Evolutionary conservation across 2,329 filamentous ascomycete genomes (phyloP).

Genomic region (Paradendryphiella salina): DNA sequence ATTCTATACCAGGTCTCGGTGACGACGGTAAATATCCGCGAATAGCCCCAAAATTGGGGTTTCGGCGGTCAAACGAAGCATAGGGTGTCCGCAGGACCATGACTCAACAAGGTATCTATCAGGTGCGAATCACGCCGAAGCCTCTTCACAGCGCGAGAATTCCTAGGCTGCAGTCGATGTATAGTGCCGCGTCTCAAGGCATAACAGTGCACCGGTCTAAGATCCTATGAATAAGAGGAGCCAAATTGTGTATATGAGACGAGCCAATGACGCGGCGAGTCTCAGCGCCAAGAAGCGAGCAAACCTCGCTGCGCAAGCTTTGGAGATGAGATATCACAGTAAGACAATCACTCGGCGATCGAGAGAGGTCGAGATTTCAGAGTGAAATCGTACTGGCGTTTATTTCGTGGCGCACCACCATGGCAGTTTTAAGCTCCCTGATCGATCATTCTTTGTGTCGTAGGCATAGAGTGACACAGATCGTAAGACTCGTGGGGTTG

Average conservation of each 20-base stretch:
- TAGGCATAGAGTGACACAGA: conserved; percentile 15
- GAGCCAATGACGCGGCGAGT: neutral
- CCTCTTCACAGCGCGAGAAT: neutral
- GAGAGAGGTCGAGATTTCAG: neutral
- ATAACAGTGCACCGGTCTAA: neutral
- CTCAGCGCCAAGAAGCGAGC: conserved; percentile 14
- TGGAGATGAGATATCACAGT: conserved; percentile 3
- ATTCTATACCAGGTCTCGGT: conserved; percentile 3
- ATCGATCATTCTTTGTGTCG: neutral
- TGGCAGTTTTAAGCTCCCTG: neutral
- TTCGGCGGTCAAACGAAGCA: neutral
- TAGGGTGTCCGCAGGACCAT: neutral
- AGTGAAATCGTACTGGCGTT: neutral
- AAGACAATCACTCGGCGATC: neutral
- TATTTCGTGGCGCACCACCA: conserved; percentile 2
- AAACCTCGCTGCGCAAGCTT: conserved; percentile 8
- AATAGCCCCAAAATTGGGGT: neutral
- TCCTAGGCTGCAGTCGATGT: neutral
- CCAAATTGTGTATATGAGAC: neutral
- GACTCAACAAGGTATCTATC: neutral
- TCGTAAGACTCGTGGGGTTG: conserved; percentile 19
- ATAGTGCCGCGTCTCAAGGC: neutral
- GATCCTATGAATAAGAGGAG: neutral
- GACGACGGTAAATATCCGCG: neutral
- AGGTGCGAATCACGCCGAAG: neutral